Evolutionary conservation across 129 eudicot genomes (phyloP), one percentile per base, ranked within the genome.

Genomic region (Logfia minima): DNA sequence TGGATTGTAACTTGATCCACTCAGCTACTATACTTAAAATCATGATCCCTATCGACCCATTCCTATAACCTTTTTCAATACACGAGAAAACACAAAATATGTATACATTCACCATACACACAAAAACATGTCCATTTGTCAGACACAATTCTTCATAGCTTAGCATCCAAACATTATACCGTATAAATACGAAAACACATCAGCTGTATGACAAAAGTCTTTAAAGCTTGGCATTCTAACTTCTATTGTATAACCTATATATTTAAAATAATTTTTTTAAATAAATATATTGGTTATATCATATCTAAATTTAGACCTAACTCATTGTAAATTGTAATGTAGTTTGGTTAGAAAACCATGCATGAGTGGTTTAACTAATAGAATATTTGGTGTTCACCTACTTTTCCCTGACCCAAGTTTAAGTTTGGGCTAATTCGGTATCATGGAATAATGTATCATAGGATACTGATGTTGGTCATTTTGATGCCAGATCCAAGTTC

Each of bases 401-500:
- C 26, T 2, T 58, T 17, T 58, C 13, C 4, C 62, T 58, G 26
- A 58, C 11, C 63, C 14, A 6, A n/a, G 11, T 6, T 58, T 22
- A 58, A 58, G 63, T 21, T 58, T 21, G 63, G 63, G 63, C 63
- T 19, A 19, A n/a, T 55, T 55, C 8, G 24, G 21, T 55, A n/a
- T 14, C 19, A 17, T 55, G 9, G 3, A n/a, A 21, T 19, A 6
- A 2, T 55, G 61, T 55, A 17, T 55, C 61, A 55, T 55, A 55
- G 61, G 4, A 4, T 17, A 11, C 24, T 56, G 62, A 80, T 39
- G 37, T 58, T 56, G 48, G 63, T 74, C 70, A 67, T 55, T 37
- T 17, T 80, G 34, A 64, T 63, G 21, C 37, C 83, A 79, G 83
- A 53, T 31, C 48, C 68, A 26, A 65, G 41, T 64, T 72, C 74